phyloP scores from a whole-genome alignment of 2,329 filamentous ascomycete genomes.

The Chalara sp. region DNA sequence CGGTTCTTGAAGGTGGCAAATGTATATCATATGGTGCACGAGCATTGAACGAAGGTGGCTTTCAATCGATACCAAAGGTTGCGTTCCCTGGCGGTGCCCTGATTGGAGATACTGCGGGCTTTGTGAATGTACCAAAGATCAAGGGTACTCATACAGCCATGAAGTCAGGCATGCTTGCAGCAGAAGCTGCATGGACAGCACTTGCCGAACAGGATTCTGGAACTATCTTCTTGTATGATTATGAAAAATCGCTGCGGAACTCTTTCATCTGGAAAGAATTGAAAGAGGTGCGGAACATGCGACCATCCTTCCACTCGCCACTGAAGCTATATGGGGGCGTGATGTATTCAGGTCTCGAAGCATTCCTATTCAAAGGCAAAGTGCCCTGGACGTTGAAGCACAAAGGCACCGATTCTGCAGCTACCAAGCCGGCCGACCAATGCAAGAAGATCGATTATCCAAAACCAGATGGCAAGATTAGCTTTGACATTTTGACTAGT shows the following conservation, averaged over 20 bases:
- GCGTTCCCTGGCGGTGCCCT: conserved; percentile 93
- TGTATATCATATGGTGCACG: conserved; percentile 95
- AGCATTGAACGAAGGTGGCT: conserved; percentile 88
- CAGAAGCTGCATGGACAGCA: conserved; percentile 80
- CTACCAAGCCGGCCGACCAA: conserved; percentile 73
- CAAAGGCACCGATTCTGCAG: conserved; percentile 66
- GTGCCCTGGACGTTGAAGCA: conserved; percentile 92
- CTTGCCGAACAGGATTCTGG: conserved; percentile 52
- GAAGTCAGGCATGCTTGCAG: conserved; percentile 94
- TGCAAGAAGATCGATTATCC: conserved; percentile 90
- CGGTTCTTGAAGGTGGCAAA: conserved; percentile 88
- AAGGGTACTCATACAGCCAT: conserved; percentile 98
- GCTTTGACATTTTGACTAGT: conserved; percentile 92
- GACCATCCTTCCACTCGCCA: conserved; percentile 84
- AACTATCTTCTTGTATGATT: conserved; percentile 87
- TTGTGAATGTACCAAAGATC: conserved; percentile 96
- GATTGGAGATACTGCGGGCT: conserved; percentile 92
- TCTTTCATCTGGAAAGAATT: conserved; percentile 92
- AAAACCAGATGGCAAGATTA: conserved; percentile 92
- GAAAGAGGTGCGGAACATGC: conserved; percentile 93
- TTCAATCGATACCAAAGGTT: conserved; percentile 95
- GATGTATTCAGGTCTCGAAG: conserved; percentile 87
- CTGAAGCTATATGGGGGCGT: conserved; percentile 87
- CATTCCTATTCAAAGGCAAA: conserved; percentile 77
- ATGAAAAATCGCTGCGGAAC: conserved; percentile 80